Evolutionary conservation across 768 basidiomycete species (phyloP).

Genomic region (Dacryopinax spathularia): DNA sequence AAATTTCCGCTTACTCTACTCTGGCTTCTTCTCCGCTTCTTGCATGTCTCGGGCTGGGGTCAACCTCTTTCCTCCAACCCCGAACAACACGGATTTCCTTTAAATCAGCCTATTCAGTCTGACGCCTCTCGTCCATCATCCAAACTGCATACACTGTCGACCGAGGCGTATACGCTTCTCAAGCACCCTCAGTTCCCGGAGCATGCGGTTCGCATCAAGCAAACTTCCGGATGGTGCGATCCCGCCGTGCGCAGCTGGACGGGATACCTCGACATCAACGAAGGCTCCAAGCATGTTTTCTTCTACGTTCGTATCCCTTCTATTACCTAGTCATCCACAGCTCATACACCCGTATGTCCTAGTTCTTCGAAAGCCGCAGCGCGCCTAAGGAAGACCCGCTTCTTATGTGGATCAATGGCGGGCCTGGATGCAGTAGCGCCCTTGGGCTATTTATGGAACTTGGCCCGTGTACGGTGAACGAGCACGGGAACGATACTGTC

Average conservation of each 20-base stretch:
- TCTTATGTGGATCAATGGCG: slow-evolving; percentile 10
- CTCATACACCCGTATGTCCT: slow-evolving; percentile 6
- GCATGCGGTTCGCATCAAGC: slow-evolving; percentile 8
- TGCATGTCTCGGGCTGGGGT: no score
- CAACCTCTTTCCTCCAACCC: no score
- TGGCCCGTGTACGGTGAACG: slow-evolving; percentile 10
- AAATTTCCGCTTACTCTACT: no score
- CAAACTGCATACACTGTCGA: slow-evolving; percentile 24
- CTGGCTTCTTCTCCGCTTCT: no score
- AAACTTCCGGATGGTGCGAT: slow-evolving; percentile 6
- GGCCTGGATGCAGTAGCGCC: slow-evolving; percentile 23
- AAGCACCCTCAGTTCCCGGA: slow-evolving; percentile 6
- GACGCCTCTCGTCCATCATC: no score
- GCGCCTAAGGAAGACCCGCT: slow-evolving; percentile 9
- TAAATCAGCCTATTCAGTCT: no score
- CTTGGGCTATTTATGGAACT: slow-evolving; percentile 6
- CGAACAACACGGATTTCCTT: no score
- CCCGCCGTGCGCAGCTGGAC: neutral
- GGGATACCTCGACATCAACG: slow-evolving; percentile 13
- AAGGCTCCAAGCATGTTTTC: slow-evolving; percentile 7
- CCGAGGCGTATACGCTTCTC: slow-evolving; percentile 3
- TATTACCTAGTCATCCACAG: neutral
- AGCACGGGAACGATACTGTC: slow-evolving; percentile 11
- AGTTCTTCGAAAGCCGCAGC: slow-evolving; percentile 12
- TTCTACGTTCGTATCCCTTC: slow-evolving; percentile 7